Evolutionary conservation across 441 rosid species (phyloP).

Genomic region (Lepidium campestre): DNA sequence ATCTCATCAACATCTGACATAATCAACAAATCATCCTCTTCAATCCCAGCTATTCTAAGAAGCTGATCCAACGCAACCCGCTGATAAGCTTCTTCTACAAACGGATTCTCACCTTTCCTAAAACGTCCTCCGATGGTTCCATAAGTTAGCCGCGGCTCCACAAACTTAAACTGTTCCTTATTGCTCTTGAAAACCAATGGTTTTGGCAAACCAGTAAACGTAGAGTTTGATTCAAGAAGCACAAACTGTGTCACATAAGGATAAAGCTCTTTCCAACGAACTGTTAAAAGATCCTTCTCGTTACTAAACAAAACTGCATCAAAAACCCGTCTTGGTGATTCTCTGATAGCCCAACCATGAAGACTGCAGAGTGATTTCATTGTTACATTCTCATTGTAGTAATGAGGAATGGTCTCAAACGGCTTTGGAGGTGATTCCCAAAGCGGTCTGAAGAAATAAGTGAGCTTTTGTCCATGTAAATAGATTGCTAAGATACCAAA

Average conservation of each 20-base stretch:
- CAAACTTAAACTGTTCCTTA: slow-evolving; percentile 50
- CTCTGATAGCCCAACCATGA: slow-evolving; percentile 88
- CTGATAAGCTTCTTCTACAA: slow-evolving; percentile 83
- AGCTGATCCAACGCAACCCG: slow-evolving; percentile 77
- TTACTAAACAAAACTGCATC: slow-evolving; percentile 86
- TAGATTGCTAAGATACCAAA: slow-evolving; percentile 47
- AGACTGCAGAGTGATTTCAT: slow-evolving; percentile 71
- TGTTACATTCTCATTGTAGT: slow-evolving; percentile 65
- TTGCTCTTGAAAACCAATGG: slow-evolving; percentile 53
- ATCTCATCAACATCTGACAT: slow-evolving; percentile 97
- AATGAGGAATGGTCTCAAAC: slow-evolving; percentile 64
- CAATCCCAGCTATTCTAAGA: slow-evolving; percentile 68
- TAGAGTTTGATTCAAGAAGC: slow-evolving; percentile 88
- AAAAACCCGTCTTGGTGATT: slow-evolving; percentile 70
- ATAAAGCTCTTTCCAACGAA: slow-evolving; percentile 88
- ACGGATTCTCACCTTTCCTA: slow-evolving; percentile 78
- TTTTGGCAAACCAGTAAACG: slow-evolving; percentile 71
- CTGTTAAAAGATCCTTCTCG: slow-evolving; percentile 61
- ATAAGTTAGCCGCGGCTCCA: slow-evolving; percentile 72
- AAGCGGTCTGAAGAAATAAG: slow-evolving; percentile 76
- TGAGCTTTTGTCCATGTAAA: slow-evolving; percentile 78
- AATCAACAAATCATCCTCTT: slow-evolving; percentile 83
- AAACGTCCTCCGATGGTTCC: slow-evolving; percentile 82
- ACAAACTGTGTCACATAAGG: slow-evolving; percentile 81
- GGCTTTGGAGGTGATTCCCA: slow-evolving; percentile 90